A percentile compares a stretch with the other conserved stretches of the same genome.
phyloP scores from a whole-genome alignment of 2,329 filamentous ascomycete genomes.

The Sporothrix phasma region DNA sequence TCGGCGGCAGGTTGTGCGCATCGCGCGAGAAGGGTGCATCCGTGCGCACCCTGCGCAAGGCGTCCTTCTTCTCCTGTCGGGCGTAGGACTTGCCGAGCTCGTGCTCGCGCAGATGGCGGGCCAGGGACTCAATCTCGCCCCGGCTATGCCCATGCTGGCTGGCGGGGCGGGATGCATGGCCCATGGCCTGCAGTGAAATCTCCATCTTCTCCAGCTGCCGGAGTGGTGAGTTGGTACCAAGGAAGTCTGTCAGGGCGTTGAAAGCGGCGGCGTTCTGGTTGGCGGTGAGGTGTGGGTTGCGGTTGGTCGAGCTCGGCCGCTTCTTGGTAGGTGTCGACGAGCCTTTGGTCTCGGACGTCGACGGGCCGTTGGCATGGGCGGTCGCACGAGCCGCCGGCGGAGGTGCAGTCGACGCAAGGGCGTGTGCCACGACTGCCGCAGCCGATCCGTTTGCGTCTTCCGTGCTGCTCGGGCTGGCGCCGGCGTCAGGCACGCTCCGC shows the following conservation, averaged over 20 bases:
- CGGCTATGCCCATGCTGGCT: constrained; percentile 24
- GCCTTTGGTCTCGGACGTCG: neutral
- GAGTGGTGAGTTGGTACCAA: constrained; percentile 38
- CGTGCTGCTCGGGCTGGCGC: too few species aligned
- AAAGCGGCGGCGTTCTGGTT: constrained; percentile 28
- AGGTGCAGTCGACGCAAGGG: constrained; percentile 4
- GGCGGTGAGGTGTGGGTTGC: constrained; percentile 9
- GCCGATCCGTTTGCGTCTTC: constrained; percentile 18
- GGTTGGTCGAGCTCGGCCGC: constrained; percentile 24
- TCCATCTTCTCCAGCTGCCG: constrained; percentile 41
- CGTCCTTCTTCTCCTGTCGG: constrained; percentile 40
- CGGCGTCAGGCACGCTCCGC: neutral
- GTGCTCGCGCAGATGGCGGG: constrained; percentile 18
- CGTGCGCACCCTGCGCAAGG: constrained; percentile 39
- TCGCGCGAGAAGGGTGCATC: constrained; percentile 33
- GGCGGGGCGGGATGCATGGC: constrained; percentile 24
- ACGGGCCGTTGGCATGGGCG: neutral
- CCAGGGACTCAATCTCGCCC: constrained; percentile 19
- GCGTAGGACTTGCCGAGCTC: constrained; percentile 22
- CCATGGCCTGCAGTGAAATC: constrained; percentile 22
- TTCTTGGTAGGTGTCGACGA: constrained; percentile 18
- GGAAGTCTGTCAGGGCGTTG: constrained; percentile 37
- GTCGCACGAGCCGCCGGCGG: too few species aligned
- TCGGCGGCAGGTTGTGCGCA: constrained; percentile 42
- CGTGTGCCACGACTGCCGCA: constrained; percentile 6